Evolutionary conservation across 352 stramenopile genomes (phyloP).

Genomic region (Globisporangium canariense): DNA sequence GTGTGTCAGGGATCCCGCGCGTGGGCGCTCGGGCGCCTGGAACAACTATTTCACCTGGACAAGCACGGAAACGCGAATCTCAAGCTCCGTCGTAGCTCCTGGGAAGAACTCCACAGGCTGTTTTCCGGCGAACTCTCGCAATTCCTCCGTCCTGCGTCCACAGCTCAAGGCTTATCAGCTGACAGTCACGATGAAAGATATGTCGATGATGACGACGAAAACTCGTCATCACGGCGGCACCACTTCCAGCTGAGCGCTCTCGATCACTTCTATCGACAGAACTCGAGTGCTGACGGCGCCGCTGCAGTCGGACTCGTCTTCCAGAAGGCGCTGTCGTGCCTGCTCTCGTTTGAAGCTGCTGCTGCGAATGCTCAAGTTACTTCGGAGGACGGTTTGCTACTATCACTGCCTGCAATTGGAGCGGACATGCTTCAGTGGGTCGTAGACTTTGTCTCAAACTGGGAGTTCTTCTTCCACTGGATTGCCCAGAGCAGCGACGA

Average conservation of each 20-base stretch:
- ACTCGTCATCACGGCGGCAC: constrained; percentile 6
- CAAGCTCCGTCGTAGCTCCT: constrained; percentile 24
- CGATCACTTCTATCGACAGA: constrained; percentile 48
- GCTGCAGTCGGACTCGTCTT: constrained; percentile 38
- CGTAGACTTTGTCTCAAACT: constrained; percentile 41
- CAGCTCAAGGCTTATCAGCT: neutral
- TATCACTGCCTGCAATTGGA: constrained; percentile 3
- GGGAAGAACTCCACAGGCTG: constrained; percentile 40
- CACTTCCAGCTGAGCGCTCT: constrained; percentile 39
- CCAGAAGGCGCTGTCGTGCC: constrained; percentile 43
- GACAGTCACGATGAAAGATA: constrained; percentile 11
- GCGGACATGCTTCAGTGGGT: constrained; percentile 30
- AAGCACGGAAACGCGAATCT: neutral
- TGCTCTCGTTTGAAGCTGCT: constrained; percentile 41
- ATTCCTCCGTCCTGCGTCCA: constrained; percentile 28
- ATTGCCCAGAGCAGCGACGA: constrained; percentile 35
- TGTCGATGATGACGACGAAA: constrained; percentile 21
- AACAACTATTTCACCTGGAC: constrained; percentile 28
- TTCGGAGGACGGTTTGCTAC: neutral
- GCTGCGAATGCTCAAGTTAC: neutral
- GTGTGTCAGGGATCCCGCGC: constrained; percentile 32
- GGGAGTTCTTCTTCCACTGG: constrained; percentile 57
- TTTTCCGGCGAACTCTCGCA: constrained; percentile 36
- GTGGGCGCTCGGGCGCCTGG: constrained; percentile 46
- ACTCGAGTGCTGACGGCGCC: constrained; percentile 41